Conservation (phyloP, 495 filamentous ascomycete species). For the Elaphomyces granulatus region DNA sequence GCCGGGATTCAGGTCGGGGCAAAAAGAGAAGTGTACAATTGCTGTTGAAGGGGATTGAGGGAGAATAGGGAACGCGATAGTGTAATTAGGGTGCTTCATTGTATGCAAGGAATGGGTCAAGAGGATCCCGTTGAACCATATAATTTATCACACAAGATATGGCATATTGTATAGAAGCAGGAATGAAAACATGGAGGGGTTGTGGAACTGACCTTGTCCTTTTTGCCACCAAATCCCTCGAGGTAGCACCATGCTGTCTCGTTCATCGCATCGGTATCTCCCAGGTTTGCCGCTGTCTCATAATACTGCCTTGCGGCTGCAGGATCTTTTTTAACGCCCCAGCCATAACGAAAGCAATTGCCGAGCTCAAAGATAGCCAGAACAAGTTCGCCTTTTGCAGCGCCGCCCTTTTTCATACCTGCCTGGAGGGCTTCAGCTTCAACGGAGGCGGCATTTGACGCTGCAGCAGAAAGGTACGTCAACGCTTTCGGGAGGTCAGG, state of each 20-base stretch:
- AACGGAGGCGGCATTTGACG: conserved; percentile 76
- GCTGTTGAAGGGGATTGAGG: too few relatives aligned
- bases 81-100: too few relatives aligned
- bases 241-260: conserved; percentile 93
- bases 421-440: conserved; percentile 71
- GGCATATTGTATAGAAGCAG: too few relatives aligned
- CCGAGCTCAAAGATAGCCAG: conserved; percentile 88
- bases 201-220: conserved; percentile 96
- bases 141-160: too few relatives aligned
- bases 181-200: too few relatives aligned
- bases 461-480: conserved; percentile 71
- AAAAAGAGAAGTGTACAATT: too few relatives aligned
- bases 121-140: too few relatives aligned
- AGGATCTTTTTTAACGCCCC: conserved; percentile 82
- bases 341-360: conserved; percentile 92
- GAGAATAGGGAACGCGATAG: too few relatives aligned
- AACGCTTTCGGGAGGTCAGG: conserved; percentile 60
- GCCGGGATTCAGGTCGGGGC: too few relatives aligned
- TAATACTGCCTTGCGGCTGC: conserved; percentile 88
- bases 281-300: conserved; percentile 90
- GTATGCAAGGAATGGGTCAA: too few relatives aligned
- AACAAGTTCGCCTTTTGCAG: conserved; percentile 94
- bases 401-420: conserved; percentile 82
- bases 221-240: conserved; percentile 86
- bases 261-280: conserved; percentile 96